phyloP scores from a whole-genome alignment of 768 basidiomycete species.

The Panaeolus cyanescens region DNA sequence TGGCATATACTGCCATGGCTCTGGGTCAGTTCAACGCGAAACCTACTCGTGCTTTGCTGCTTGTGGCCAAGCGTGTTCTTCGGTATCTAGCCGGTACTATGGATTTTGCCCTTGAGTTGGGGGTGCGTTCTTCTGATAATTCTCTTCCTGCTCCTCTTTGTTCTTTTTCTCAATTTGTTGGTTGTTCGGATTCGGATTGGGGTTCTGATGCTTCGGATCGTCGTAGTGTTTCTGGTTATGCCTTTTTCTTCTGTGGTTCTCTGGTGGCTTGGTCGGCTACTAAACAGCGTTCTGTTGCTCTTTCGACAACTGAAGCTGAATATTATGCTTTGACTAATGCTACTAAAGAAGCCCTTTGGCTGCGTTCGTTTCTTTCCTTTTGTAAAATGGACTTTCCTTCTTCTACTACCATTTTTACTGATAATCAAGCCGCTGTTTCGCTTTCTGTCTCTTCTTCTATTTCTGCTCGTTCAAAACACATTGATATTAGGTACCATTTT shows the following conservation, averaged over 20 bases:
- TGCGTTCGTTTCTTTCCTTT: too few relatives aligned
- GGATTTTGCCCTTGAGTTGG: conserved; percentile 11
- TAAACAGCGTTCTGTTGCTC: conserved; percentile 13
- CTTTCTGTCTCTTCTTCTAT: conserved; percentile 27
- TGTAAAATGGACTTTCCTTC: neutral
- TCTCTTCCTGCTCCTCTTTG: too few relatives aligned
- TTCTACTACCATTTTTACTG: conserved; percentile 7
- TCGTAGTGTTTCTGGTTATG: conserved; percentile 8
- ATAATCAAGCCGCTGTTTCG: conserved; percentile 29
- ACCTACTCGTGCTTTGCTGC: conserved; percentile 6
- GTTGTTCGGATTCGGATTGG: too few relatives aligned
- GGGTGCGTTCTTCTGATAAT: too few relatives aligned
- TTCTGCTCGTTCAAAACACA: conserved; percentile 18
- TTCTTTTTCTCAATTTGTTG: too few relatives aligned
- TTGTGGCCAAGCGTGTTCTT: conserved; percentile 12
- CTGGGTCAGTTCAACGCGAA: conserved; percentile 5
- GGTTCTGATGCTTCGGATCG: conserved; percentile 19
- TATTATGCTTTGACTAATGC: too few relatives aligned
- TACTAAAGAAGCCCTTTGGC: too few relatives aligned
- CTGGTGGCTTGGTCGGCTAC: conserved; percentile 14
- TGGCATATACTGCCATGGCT: conserved; percentile 7
- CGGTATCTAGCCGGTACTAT: conserved; percentile 15
- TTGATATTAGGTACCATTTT: conserved; percentile 13
- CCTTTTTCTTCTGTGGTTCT: conserved; percentile 5
- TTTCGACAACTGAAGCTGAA: too few relatives aligned